These are phyloP conservation scores for Citrus reticulata DNA, from an alignment of 345 rosid genomes.

Conservation along the genomic window DNA sequence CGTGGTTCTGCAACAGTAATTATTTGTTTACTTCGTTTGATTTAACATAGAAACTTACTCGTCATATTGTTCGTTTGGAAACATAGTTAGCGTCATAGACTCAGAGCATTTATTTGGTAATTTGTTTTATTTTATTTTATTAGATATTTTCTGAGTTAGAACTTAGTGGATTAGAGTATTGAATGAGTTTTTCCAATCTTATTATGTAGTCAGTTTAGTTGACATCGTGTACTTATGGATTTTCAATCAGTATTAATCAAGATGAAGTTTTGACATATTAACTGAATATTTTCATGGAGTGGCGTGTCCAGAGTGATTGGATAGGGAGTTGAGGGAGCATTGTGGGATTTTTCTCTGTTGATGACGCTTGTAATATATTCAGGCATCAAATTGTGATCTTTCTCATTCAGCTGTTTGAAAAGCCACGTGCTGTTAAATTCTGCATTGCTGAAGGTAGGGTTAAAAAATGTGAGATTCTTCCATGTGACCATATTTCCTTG, in stretches of 20 bases:
- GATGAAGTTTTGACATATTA: not conserved
- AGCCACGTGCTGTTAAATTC: not conserved
- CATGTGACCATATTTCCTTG: constrained; percentile 13
- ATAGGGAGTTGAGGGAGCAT: not conserved
- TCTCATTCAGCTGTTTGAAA: not conserved
- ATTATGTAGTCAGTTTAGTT: not conserved
- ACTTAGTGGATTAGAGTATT: not conserved
- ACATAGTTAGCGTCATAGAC: not conserved
- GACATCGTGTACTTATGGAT: not conserved
- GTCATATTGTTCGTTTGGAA: not conserved
- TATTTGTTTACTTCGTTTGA: not conserved
- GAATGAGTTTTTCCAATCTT: not conserved
- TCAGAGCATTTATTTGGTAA: not conserved
- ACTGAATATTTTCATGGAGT: not conserved
- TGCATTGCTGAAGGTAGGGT: not conserved
- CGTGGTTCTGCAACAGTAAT: not conserved
- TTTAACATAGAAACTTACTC: not conserved
- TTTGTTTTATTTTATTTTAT: not conserved
- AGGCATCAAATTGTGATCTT: not conserved
- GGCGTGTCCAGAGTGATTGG: not conserved
- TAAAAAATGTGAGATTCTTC: not conserved
- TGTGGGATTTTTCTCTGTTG: not conserved
- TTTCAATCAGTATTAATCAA: not conserved
- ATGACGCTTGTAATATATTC: not conserved
- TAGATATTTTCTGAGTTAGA: not conserved